phyloP scores from a whole-genome alignment of 306 rosid genomes.

The barrel medic (Medicago truncatula) region DNA sequence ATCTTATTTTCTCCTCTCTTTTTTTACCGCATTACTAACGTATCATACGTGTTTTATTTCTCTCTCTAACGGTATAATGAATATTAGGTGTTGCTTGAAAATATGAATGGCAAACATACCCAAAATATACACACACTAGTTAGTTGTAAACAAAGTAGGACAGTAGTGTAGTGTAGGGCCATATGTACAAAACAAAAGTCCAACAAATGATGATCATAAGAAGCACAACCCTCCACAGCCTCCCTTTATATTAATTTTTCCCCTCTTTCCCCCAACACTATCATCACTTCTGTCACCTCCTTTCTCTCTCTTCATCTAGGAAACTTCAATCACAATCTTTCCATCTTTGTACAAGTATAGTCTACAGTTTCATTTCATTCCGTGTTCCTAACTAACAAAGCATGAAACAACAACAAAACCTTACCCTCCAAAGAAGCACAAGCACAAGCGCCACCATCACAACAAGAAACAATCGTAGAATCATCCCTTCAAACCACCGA shows the following conservation, averaged over 20 bases:
- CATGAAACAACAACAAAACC: constrained; percentile 61
- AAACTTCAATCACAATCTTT: constrained; percentile 40
- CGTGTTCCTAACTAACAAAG: background rate
- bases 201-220: constrained; percentile 53
- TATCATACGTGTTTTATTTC: no score
- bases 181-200: constrained; percentile 45
- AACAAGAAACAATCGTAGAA: constrained; percentile 43
- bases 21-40: no score
- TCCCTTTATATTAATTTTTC: constrained; percentile 66
- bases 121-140: no score
- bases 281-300: constrained; percentile 80
- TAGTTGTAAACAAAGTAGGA: no score
- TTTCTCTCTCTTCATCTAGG: constrained; percentile 16
- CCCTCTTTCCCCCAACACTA: constrained; percentile 56
- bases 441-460: constrained; percentile 48
- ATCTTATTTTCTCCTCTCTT: no score
- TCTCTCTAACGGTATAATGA: no score
- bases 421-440: constrained; percentile 57
- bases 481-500: constrained; percentile 50
- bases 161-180: constrained; percentile 34
- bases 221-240: constrained; percentile 67
- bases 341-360: background rate
- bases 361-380: background rate
- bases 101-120: no score
- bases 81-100: no score